phyloP scores from a whole-genome alignment of 129 eudicot genomes.

The Chrysanthemum lavandulifolium region DNA sequence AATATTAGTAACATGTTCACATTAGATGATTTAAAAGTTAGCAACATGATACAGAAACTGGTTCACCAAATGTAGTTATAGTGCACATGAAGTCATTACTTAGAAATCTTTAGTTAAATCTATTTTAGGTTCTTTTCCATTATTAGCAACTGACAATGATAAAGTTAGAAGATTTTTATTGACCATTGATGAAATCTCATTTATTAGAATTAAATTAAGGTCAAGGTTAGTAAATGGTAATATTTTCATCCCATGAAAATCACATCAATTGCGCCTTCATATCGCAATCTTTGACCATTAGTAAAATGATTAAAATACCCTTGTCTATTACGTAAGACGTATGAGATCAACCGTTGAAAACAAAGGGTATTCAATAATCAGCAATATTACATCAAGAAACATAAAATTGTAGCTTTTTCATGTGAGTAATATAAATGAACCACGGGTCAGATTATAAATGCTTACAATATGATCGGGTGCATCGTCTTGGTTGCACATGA shows the following conservation, averaged over 20 bases:
- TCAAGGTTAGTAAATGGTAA: not conserved
- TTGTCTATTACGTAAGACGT: not conserved
- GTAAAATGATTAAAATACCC: conserved; percentile 10
- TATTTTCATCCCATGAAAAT: not conserved
- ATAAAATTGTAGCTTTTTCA: conserved; percentile 6
- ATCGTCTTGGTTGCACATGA: conserved; percentile 93
- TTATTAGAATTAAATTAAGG: not conserved
- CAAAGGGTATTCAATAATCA: conserved; percentile 2
- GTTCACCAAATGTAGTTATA: not conserved
- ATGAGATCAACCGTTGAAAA: not conserved
- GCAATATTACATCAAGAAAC: conserved; percentile 14
- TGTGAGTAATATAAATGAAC: conserved; percentile 13
- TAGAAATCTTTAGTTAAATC: not conserved
- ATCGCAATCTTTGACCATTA: conserved; percentile 1
- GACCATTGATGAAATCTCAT: conserved; percentile 17
- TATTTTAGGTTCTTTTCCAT: not conserved
- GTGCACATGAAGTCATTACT: conserved; percentile 13
- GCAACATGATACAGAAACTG: not conserved
- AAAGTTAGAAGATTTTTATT: conserved; percentile 14
- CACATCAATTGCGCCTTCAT: not conserved
- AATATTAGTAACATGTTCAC: not conserved
- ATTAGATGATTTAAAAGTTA: not conserved
- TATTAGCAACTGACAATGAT: conserved; percentile 22
- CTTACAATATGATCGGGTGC: conserved; percentile 98
- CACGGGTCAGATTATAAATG: not conserved